Base-by-base conservation (phyloP, 352 stramenopile species). In the Aphanomyces euteiches region DNA sequence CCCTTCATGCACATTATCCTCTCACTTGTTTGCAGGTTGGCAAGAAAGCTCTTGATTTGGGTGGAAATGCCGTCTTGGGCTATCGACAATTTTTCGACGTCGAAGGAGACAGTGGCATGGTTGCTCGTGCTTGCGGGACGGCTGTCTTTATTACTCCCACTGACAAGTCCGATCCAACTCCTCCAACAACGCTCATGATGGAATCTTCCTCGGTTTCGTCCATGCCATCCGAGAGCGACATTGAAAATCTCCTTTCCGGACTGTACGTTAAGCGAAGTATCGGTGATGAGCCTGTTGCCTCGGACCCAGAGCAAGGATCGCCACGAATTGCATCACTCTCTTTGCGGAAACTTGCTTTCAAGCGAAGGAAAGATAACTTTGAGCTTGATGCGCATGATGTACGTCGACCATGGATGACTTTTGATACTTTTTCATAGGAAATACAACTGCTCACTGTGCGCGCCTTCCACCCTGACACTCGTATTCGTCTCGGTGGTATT, bases 1-100 rank as follows among this genome's bases (percentile, higher is more conserved):
- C 17, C 47, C 36, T 17, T 59, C 63, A 58, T 67, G 34, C 66
- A 79, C 39, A 19, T 56, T 90, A 3, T 77, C 87, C 75, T 67
- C 72, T 34, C 74, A 76, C 87, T 4, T 72, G 82, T 38, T 68
- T 79, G n/a, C 65, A 89, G 60, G 90, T 98, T 59, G 97, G 93
- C 12, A 98, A 98, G 72, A 98, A 98, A 72, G 96, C 97, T 3
- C 75, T 98, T 21, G 94, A 98, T 69, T 87, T 98, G n/a, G 96
- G 96, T 15, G 96, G 95, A 3, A 99, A 99, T 74, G 97, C 97
- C 5, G 96, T 99, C 17, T 78, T 99, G 56, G 96, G 92, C 5
- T 99, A 99, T 80, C 90, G 97, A 69, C 94, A 99, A 73, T 98
- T 98, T 75, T 99, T 99, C 73, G 97, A 99, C 79, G 93, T 99